A percentile compares a stretch with the other conserved stretches of the same genome.
These are phyloP conservation scores for Cyberlindnera americana DNA, from an alignment of 805 yeast genomes.

Conservation along the genomic window DNA sequence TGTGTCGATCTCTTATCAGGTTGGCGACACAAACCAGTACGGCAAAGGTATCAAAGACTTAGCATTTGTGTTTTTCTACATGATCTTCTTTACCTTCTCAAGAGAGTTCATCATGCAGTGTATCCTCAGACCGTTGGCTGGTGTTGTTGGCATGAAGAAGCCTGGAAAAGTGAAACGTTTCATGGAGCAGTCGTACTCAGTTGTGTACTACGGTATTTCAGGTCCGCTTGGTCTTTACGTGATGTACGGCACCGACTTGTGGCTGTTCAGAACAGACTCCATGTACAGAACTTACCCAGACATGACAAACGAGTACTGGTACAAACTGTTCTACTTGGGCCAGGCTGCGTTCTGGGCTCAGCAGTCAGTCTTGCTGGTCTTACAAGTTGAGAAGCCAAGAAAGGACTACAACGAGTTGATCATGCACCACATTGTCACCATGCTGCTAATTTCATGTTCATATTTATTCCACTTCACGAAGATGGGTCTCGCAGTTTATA, in stretches of 20 bases:
- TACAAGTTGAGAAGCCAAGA: conserved; percentile 92
- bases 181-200: conserved; percentile 88
- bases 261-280: conserved; percentile 84
- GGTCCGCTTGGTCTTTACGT: conserved; percentile 89
- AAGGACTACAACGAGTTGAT: conserved; percentile 90
- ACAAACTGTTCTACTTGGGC: conserved; percentile 79
- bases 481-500: conserved; percentile 87
- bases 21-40: conserved; percentile 62
- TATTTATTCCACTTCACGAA: conserved; percentile 94
- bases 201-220: conserved; percentile 72
- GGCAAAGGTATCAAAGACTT: conserved; percentile 88
- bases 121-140: conserved; percentile 70
- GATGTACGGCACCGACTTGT: conserved; percentile 78
- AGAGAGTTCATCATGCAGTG: conserved; percentile 91
- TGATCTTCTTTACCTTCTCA: conserved; percentile 82
- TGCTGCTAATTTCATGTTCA: conserved; percentile 79
- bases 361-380: conserved; percentile 76
- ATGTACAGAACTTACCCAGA: conserved; percentile 86
- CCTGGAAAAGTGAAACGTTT: conserved; percentile 66
- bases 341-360: conserved; percentile 99
- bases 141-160: conserved; percentile 43
- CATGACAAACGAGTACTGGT: conserved; percentile 58
- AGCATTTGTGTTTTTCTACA: conserved; percentile 71
- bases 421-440: conserved; percentile 89
- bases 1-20: conserved; percentile 60